Percentiles rank a stretch among this genome's conserved stretches.
Evolutionary conservation across 2,329 filamentous ascomycete species (phyloP).

Genomic region (Penicillium sp.): DNA sequence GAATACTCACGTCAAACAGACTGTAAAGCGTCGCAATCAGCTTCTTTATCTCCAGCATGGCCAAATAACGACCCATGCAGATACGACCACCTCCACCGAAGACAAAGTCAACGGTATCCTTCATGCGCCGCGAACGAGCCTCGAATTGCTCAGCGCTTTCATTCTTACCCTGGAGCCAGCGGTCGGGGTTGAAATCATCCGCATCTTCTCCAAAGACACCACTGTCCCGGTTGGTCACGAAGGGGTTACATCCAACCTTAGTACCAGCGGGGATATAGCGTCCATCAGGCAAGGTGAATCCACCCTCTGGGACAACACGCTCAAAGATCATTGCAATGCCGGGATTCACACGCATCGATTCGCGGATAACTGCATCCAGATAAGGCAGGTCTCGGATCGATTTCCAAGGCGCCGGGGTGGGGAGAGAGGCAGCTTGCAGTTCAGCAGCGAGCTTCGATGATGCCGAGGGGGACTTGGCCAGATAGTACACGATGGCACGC

Average conservation of each 20-base stretch:
- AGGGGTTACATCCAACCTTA: conserved; percentile 45
- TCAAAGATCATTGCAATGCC: conserved; percentile 57
- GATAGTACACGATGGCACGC: conserved; percentile 37
- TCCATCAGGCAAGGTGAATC: conserved; percentile 39
- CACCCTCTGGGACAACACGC: conserved; percentile 54
- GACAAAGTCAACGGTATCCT: conserved; percentile 44
- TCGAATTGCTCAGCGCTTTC: conserved; percentile 46
- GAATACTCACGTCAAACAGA: conserved; percentile 27
- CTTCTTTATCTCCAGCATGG: conserved; percentile 65
- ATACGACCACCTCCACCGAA: conserved; percentile 63
- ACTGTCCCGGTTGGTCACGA: conserved; percentile 47
- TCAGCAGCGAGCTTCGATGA: conserved; percentile 28
- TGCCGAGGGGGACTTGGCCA: conserved; percentile 26
- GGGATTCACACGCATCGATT: conserved; percentile 59
- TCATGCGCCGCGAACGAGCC: conserved; percentile 46
- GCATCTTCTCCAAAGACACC: conserved; percentile 54
- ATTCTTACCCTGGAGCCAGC: conserved; percentile 52
- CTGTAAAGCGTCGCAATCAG: conserved; percentile 57
- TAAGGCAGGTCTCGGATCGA: conserved; percentile 42
- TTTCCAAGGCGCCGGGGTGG: conserved; percentile 29
- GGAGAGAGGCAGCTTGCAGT: conserved; percentile 24
- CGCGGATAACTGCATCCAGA: conserved; percentile 60
- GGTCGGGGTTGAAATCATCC: conserved; percentile 54
- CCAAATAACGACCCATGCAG: conserved; percentile 63
- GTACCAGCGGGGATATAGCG: conserved; percentile 44